Evolutionary conservation across 169 alveolate species (phyloP).

Genomic region (Plasmodium inui): DNA sequence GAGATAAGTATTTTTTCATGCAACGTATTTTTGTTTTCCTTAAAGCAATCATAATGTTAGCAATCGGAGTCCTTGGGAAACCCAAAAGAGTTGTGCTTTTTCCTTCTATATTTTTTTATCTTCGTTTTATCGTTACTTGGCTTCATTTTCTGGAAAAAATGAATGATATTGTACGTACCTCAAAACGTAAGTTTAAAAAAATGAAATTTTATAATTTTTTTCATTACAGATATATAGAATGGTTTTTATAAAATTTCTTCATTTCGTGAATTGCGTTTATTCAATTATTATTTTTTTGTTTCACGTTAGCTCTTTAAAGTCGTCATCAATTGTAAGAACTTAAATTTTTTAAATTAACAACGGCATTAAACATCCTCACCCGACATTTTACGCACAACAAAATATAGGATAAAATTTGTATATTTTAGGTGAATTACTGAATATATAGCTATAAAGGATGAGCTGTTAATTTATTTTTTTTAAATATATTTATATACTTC

Average conservation of each 20-base stretch:
- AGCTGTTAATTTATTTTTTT: background rate
- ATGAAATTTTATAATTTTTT: background rate
- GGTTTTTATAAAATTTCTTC: background rate
- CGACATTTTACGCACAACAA: background rate
- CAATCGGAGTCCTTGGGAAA: background rate
- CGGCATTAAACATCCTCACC: background rate
- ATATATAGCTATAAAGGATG: background rate
- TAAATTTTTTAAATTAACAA: background rate
- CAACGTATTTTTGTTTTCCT: constrained; percentile 21
- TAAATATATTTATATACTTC: background rate
- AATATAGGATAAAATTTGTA: background rate
- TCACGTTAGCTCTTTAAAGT: background rate
- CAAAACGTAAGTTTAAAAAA: background rate
- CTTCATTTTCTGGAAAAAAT: constrained; percentile 30
- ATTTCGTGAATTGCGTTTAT: background rate
- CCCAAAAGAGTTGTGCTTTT: constrained; percentile 4
- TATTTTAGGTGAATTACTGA: background rate
- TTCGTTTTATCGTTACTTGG: background rate
- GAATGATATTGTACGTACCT: background rate
- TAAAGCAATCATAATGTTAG: constrained; percentile 52
- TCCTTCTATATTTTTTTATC: background rate
- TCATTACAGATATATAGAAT: background rate
- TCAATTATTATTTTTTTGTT: background rate
- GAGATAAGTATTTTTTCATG: constrained; percentile 14
- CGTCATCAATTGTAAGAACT: background rate